Conservation (phyloP, 176 grass and related monocot species). For the Dendrocalamus sinicus region DNA sequence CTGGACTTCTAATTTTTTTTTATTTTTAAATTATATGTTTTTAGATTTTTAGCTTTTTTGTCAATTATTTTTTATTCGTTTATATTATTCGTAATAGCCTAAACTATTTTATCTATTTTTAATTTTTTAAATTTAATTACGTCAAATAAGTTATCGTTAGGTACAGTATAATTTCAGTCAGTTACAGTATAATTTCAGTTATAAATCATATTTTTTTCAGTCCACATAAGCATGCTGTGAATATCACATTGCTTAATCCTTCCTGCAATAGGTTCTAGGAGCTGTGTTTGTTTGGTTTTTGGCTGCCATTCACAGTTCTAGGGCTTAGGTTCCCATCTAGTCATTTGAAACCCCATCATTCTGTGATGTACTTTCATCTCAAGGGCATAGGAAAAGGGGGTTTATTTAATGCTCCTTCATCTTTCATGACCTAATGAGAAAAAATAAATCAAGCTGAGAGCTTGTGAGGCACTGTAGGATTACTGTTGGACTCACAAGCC, state of each 20-base stretch:
- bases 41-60: no score
- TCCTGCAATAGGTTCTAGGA: neutral
- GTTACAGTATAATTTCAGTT: no score
- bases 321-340: neutral
- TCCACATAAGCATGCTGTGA: no score
- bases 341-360: slow-evolving; percentile 19
- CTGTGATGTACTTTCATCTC: slow-evolving; percentile 35
- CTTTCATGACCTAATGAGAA: neutral
- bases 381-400: neutral
- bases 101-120: no score
- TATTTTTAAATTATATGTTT: no score
- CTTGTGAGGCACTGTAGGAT: slow-evolving; percentile 18
- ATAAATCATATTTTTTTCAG: no score
- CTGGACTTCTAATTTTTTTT: no score
- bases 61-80: no score
- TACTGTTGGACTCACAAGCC: slow-evolving; percentile 11
- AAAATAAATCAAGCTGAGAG: neutral
- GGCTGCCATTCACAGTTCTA: slow-evolving; percentile 1
- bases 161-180: no score
- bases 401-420: neutral
- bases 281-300: neutral
- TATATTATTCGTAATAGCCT: no score
- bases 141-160: no score
- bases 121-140: no score
- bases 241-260: neutral